These are phyloP conservation scores for Seiridium unicorne DNA, from an alignment of 2,329 filamentous ascomycete species.

Conservation along the genomic window DNA sequence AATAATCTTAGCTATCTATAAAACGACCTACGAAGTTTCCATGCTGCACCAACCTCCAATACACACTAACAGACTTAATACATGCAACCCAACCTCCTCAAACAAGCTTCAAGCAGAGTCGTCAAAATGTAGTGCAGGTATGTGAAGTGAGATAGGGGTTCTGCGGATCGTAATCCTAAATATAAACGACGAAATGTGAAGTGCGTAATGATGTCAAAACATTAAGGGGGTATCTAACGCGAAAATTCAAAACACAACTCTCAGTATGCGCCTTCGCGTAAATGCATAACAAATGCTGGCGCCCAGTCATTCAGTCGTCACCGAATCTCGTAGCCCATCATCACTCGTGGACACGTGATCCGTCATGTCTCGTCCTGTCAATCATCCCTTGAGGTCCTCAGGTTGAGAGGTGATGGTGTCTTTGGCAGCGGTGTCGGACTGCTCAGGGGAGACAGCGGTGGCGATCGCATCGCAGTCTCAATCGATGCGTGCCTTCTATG, in stretches of 20 bases:
- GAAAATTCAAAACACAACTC: not conserved
- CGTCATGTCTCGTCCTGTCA: not conserved
- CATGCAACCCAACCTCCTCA: too few species aligned
- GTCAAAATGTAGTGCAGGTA: not conserved
- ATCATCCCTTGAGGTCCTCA: not conserved
- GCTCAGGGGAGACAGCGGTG: slow-evolving; percentile 26
- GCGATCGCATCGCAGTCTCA: slow-evolving; percentile 52
- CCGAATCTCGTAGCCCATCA: not conserved
- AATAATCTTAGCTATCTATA: too few species aligned
- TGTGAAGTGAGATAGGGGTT: not conserved
- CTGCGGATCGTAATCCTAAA: not conserved
- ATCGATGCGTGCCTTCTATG: slow-evolving; percentile 62
- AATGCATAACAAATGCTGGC: not conserved
- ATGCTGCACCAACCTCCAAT: too few species aligned
- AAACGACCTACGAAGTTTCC: too few species aligned
- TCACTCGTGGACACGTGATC: not conserved
- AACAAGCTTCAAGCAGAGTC: too few species aligned
- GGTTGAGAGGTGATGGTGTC: not conserved
- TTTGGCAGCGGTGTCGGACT: not conserved
- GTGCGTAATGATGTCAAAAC: not conserved
- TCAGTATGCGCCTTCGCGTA: not conserved
- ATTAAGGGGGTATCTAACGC: slow-evolving; percentile 2
- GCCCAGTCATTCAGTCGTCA: not conserved
- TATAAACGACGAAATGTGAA: not conserved
- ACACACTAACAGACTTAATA: too few species aligned